Evolutionary conservation across 495 filamentous ascomycete genomes (phyloP).

Genomic region (Annulohypoxylon nitens): DNA sequence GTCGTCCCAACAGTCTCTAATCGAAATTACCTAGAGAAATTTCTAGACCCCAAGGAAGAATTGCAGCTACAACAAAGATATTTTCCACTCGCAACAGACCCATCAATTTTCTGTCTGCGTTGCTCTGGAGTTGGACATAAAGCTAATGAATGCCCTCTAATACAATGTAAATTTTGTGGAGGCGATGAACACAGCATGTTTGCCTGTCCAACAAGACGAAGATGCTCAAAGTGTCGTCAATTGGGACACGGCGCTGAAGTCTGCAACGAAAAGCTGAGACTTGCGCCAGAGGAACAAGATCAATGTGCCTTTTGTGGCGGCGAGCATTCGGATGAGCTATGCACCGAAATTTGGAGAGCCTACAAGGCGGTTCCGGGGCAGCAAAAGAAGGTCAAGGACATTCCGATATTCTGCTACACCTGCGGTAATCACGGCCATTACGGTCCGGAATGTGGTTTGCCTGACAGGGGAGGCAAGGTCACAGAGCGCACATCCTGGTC

Average conservation of each 20-base stretch:
- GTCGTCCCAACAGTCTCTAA: neutral
- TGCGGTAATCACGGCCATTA: conserved; percentile 59
- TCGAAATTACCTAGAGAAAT: neutral
- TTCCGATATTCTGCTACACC: conserved; percentile 58
- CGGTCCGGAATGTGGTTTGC: conserved; percentile 53
- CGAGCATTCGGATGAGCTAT: conserved; percentile 52
- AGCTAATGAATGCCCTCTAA: conserved; percentile 49
- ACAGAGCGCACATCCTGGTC: conserved; percentile 51
- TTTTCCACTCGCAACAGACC: conserved; percentile 53
- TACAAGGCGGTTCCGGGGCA: conserved; percentile 43
- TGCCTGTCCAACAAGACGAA: conserved; percentile 53
- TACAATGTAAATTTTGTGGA: conserved; percentile 54
- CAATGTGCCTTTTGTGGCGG: conserved; percentile 55
- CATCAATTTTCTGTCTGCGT: conserved; percentile 52
- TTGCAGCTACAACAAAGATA: conserved; percentile 51
- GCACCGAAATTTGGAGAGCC: conserved; percentile 56
- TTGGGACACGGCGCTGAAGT: conserved; percentile 50
- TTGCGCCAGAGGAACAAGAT: conserved; percentile 49
- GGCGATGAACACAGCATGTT: conserved; percentile 49
- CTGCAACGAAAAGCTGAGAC: conserved; percentile 55
- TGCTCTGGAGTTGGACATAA: conserved; percentile 56
- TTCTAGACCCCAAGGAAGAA: conserved; percentile 40
- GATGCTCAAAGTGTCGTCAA: conserved; percentile 58
- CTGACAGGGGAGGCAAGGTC: conserved; percentile 34
- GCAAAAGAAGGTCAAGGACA: conserved; percentile 52